Conservation (phyloP, 2,329 filamentous ascomycete genomes). For the Trichoderma sp. region DNA sequence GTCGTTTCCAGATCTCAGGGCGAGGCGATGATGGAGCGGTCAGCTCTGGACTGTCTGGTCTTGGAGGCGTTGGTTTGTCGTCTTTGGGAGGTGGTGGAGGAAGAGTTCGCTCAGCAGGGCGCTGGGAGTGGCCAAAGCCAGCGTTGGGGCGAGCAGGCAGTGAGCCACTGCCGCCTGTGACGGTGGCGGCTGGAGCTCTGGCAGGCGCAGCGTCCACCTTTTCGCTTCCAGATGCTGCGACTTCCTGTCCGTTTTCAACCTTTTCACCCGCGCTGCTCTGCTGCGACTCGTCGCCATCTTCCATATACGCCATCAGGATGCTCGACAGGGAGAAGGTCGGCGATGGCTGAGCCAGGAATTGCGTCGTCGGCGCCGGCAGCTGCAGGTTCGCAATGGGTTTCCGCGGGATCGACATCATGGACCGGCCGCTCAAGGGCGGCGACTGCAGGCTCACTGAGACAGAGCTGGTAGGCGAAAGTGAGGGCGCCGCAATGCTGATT, state of each 20-base stretch:
- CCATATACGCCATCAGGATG: slow-evolving; percentile 55
- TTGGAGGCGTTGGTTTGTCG: slow-evolving; percentile 17
- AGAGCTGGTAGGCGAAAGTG: slow-evolving; percentile 22
- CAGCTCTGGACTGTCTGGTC: slow-evolving; percentile 19
- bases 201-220: not conserved
- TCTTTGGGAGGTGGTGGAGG: slow-evolving; percentile 23
- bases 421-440: slow-evolving; percentile 13
- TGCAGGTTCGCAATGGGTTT: slow-evolving; percentile 32
- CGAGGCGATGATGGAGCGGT: slow-evolving; percentile 31
- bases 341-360: slow-evolving; percentile 33
- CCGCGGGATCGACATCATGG: slow-evolving; percentile 38
- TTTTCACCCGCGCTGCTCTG: slow-evolving; percentile 21
- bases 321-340: slow-evolving; percentile 53
- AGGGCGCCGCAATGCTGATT: slow-evolving; percentile 24
- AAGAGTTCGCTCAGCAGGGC: slow-evolving; percentile 3
- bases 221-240: not conserved
- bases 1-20: slow-evolving; percentile 48
- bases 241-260: not conserved
- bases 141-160: slow-evolving; percentile 7
- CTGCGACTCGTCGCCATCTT: slow-evolving; percentile 41
- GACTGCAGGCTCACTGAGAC: slow-evolving; percentile 7
- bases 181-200: not conserved
- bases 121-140: slow-evolving; percentile 4
- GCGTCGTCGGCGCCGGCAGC: slow-evolving; percentile 24
- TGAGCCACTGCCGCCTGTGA: slow-evolving; percentile 18